Evolutionary conservation across 495 filamentous ascomycete genomes (phyloP).

Genomic region (Chaetomium tenue): DNA sequence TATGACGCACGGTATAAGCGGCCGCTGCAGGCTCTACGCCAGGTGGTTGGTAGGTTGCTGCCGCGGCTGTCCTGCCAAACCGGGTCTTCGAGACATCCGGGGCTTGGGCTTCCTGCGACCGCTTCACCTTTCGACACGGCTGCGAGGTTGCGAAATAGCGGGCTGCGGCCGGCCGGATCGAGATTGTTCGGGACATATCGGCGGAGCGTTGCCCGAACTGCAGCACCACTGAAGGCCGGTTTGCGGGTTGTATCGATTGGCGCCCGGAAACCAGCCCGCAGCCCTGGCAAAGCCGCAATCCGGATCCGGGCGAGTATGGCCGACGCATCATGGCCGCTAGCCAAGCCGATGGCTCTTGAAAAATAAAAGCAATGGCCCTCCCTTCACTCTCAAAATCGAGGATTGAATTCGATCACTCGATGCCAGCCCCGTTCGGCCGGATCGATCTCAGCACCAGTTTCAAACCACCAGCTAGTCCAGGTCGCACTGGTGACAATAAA

Average conservation of each 20-base stretch:
- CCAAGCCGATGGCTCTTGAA: neutral
- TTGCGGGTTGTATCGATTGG: slow-evolving; percentile 24
- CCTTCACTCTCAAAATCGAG: neutral
- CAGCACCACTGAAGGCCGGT: slow-evolving; percentile 28
- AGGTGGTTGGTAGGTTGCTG: slow-evolving; percentile 7
- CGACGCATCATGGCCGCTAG: slow-evolving; percentile 29
- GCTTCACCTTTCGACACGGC: slow-evolving; percentile 28
- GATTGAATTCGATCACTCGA: neutral
- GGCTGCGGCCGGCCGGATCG: slow-evolving; percentile 22
- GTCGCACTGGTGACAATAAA: neutral
- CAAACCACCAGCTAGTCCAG: neutral
- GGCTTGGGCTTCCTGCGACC: slow-evolving; percentile 8
- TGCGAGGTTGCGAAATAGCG: slow-evolving; percentile 30
- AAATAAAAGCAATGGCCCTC: neutral
- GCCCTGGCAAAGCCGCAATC: slow-evolving; percentile 30
- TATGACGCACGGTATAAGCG: slow-evolving; percentile 32
- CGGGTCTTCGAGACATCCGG: slow-evolving; percentile 15
- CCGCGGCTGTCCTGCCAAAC: slow-evolving; percentile 22
- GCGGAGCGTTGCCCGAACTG: slow-evolving; percentile 23
- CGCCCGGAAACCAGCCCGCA: slow-evolving; percentile 30
- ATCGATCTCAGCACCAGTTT: neutral
- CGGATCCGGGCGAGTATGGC: slow-evolving; percentile 16
- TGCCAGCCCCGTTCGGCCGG: neutral
- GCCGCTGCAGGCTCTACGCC: slow-evolving; percentile 25
- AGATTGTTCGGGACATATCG: slow-evolving; percentile 19